Conservation (phyloP, 768 basidiomycete species). For the Kondoa malvinella region DNA sequence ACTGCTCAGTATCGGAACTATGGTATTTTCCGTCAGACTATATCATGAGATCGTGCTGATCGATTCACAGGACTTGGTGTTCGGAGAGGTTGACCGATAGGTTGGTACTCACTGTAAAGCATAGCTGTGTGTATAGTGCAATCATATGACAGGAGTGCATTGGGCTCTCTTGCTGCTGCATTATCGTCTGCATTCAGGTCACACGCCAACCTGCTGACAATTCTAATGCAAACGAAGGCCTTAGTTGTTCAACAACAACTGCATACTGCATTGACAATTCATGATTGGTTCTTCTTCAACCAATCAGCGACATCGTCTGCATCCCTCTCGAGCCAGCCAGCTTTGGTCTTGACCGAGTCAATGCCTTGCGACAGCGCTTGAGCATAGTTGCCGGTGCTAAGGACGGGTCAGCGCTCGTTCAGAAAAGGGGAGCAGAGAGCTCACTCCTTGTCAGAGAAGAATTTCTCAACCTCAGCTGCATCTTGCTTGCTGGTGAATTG, state of each 20-base stretch:
- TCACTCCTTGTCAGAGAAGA: conserved; percentile 51
- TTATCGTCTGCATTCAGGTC: not conserved
- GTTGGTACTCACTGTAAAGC: not conserved
- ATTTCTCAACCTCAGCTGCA: conserved; percentile 44
- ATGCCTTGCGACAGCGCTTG: conserved; percentile 49
- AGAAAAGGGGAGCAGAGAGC: conserved; percentile 25
- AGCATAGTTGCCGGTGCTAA: conserved; percentile 43
- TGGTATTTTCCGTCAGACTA: too few species aligned
- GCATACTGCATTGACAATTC: not conserved
- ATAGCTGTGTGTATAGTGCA: too few species aligned
- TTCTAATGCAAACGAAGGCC: not conserved
- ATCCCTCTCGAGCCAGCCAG: conserved; percentile 42
- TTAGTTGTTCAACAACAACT: not conserved
- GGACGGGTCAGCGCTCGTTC: not conserved
- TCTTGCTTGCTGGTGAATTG: conserved; percentile 53
- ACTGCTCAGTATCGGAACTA: too few species aligned
- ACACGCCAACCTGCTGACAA: not conserved
- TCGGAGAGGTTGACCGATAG: conserved; percentile 51
- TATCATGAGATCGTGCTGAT: too few species aligned
- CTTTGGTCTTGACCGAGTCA: conserved; percentile 48
- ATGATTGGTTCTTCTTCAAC: conserved; percentile 17
- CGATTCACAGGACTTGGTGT: conserved; percentile 82
- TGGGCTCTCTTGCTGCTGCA: not conserved
- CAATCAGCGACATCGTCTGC: conserved; percentile 24
- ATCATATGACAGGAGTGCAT: too few species aligned